These are phyloP conservation scores for Nannochloropsis gaditana DNA, from an alignment of 108 stramenopile genomes.

Conservation along the genomic window DNA sequence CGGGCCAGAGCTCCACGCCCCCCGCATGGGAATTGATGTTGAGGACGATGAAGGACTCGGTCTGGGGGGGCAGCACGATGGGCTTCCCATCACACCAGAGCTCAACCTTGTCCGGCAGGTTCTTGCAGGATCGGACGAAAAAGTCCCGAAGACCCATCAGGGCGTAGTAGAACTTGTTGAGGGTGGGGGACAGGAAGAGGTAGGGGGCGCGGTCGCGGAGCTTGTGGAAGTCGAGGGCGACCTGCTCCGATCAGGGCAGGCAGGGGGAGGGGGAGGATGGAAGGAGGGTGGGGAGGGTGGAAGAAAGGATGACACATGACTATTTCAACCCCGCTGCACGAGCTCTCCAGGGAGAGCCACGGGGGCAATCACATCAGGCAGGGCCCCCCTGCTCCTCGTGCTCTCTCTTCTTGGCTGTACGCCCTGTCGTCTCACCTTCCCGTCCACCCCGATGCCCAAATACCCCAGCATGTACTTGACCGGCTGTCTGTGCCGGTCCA, in stretches of 20 bases:
- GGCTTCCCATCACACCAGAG: conserved; percentile 21
- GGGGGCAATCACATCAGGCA: too few species aligned
- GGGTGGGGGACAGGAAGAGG: conserved; percentile 8
- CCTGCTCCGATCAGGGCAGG: neutral
- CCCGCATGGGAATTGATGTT: conserved; percentile 20
- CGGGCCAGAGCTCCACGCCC: conserved; percentile 9
- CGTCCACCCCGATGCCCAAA: neutral
- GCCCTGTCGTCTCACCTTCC: neutral
- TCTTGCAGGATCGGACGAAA: conserved; percentile 3
- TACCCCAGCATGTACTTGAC: neutral
- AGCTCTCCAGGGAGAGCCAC: too few species aligned
- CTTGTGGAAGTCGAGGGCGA: neutral
- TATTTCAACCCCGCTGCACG: too few species aligned
- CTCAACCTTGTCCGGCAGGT: neutral
- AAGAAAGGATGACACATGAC: neutral
- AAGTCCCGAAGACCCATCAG: neutral
- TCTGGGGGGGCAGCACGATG: neutral
- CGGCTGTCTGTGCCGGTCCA: neutral
- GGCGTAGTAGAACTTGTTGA: conserved; percentile 18
- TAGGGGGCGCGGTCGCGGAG: neutral
- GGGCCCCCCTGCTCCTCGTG: neutral
- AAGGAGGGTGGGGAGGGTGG: neutral
- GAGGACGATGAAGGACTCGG: conserved; percentile 17
- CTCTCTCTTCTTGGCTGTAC: neutral
- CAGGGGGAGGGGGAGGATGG: neutral